Conservation (phyloP, 225 moss, liverwort and hornwort species). For the Pseudoscleropodium purum region DNA sequence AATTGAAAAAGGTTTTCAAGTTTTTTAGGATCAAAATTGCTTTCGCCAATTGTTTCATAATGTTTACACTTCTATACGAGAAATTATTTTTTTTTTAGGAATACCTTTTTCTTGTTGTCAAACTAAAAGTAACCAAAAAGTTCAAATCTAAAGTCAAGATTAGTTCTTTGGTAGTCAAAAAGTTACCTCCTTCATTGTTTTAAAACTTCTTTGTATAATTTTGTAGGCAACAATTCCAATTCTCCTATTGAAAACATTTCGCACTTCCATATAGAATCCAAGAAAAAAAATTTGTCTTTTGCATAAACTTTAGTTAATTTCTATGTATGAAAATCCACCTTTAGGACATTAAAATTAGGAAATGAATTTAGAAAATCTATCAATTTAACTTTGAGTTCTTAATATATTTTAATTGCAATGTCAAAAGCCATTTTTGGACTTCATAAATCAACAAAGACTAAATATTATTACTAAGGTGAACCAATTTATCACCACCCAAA, state of each 20-base stretch:
- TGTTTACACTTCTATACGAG: not conserved
- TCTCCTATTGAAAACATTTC: accelerated
- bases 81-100: not conserved
- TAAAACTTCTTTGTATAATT: not conserved
- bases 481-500: too few species aligned
- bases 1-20: accelerated
- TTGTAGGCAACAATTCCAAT: accelerated
- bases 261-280: accelerated
- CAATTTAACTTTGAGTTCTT: too few species aligned
- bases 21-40: accelerated
- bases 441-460: too few species aligned
- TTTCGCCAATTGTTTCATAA: accelerated
- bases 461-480: too few species aligned
- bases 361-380: not conserved
- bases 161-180: accelerated
- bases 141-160: not conserved
- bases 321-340: accelerated
- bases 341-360: not conserved
- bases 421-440: too few species aligned
- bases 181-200: accelerated
- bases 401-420: too few species aligned
- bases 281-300: accelerated
- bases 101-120: not conserved
- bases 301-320: not conserved
- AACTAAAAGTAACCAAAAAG: not conserved